Evolutionary conservation across 768 basidiomycete genomes (phyloP).

Genomic region (Naematelia encephala): DNA sequence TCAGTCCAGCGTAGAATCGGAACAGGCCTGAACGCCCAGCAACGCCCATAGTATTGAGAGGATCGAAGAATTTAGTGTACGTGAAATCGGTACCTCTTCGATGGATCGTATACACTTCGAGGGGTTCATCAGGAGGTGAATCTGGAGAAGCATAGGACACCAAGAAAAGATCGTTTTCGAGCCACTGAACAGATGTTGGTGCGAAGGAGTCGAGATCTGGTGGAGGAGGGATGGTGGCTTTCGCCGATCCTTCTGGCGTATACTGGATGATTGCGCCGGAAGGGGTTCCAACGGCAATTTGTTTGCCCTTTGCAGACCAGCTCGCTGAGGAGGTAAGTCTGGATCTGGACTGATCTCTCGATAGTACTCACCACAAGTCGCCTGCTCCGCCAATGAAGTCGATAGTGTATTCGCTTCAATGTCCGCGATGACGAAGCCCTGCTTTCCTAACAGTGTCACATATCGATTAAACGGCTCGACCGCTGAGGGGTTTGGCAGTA

Average conservation of each 20-base stretch:
- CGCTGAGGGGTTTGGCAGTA: constrained; percentile 42
- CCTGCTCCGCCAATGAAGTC: constrained; percentile 27
- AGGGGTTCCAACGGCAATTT: constrained; percentile 49
- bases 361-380: constrained; percentile 34
- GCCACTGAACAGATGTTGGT: constrained; percentile 50
- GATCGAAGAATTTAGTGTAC: constrained; percentile 48
- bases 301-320: constrained; percentile 55
- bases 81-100: constrained; percentile 39
- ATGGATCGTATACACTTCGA: constrained; percentile 48
- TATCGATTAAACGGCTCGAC: constrained; percentile 16
- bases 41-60: constrained; percentile 48
- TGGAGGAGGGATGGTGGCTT: constrained; percentile 46
- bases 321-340: constrained; percentile 31
- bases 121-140: constrained; percentile 41
- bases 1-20: constrained; percentile 39
- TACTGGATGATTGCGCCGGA: constrained; percentile 48
- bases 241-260: constrained; percentile 51
- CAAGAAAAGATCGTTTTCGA: constrained; percentile 54
- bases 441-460: constrained; percentile 19
- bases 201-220: constrained; percentile 17
- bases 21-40: constrained; percentile 38
- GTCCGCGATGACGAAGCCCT: constrained; percentile 38
- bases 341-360: not conserved
- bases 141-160: constrained; percentile 42
- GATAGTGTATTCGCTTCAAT: constrained; percentile 25